Base-by-base conservation (phyloP, 176 grass and related monocot genomes). In the Musa beccarii region DNA sequence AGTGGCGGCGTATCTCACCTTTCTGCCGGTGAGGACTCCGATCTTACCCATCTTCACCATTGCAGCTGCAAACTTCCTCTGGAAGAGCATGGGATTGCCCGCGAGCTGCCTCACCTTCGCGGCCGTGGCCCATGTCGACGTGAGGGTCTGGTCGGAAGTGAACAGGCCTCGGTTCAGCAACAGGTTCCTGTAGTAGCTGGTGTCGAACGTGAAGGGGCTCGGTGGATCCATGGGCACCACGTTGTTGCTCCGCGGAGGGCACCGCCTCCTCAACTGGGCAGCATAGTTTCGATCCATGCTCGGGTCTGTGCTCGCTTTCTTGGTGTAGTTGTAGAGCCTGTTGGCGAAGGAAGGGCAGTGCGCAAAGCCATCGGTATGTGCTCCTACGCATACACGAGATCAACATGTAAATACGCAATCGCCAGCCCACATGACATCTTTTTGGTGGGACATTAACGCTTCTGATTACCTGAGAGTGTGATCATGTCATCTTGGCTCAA, bases 321-420 rank as follows among this genome's bases (percentile, higher is more conserved):
- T 22, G 12, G 50, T 21, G 24, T 82, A 55, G 6, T 26, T 2
- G 73, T 90, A 91, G 15, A 99, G 66, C 21, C 90, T 81, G 68
- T 68, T 77, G 80, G 80, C 84, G 83, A 99, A 99, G 34, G 95
- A 87, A 84, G 82, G 85, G 73, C 90, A 99, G 71, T 99, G 88
- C 15, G 90, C 83, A 2, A 59, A 26, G 51, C 95, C 95, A 19
- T 94, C 86, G 16, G 90, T 99, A 79, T 97, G 94, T 57, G 88
- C 90, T 1, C 94, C 94, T 90, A 73, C 19, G 22, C 52, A 5
- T 1, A 26, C 25, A 26, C 25, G 25, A 43, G 13, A 13, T 29
- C 2, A 13, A 15, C 15, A 23, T 63, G 24, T 29, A 22, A 12
- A 22, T 2, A 23, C 11, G 8, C 54, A 56, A 59, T 22, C 22